Base-by-base conservation (phyloP, 2,329 filamentous ascomycete species). In the Clathrospora elynae region DNA sequence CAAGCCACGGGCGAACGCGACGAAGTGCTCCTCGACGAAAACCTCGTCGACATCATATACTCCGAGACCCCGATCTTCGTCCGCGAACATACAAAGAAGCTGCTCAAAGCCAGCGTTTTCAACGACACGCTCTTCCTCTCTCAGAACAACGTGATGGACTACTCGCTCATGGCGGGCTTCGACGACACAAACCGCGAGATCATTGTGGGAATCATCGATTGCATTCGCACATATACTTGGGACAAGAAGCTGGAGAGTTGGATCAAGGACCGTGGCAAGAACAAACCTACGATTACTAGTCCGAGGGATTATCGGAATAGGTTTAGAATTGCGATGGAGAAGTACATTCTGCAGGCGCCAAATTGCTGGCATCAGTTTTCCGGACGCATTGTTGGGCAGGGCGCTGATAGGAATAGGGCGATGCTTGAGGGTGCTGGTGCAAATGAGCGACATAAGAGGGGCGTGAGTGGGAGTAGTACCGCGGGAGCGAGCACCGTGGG, bases 241-340 rank as follows among this genome's bases (percentile, higher is more conserved):
- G 93, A 99, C 75, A 99, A 99, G 78, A 96, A 96, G 68, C 81
- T 99, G n/a, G 93, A 99, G 74, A 93, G 87, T 40, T 99, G 93
- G 93, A 96, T 99, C 79, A 99, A 99, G 72, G 91, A 97, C 65
- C 87, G 92, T 25, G 93, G 95, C 61, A 85, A 85, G 70, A 86
- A 85, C 58, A 82, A 90, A 49, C 95, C 95, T 6, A 99, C 93
- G 0, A 93, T 99, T 35, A 99, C 93, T 8, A 95, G 88, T 71
- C 95, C 93, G 2, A 95, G 93, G 73, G 93, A 99, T 73, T 99
- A 99, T 70, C 95, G 96, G 71, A 91, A 88, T 57, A 84, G 93
- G 5, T 99, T 99, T 75, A 77, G 93, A 54, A 92, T 96, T 72
- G 91, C 91, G 9, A 99, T 99, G 93, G 89, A 90, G 60, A 84